These are phyloP conservation scores for Chalciporus sp. DNA, from an alignment of 1,284 basidiomycete species.

Conservation along the genomic window DNA sequence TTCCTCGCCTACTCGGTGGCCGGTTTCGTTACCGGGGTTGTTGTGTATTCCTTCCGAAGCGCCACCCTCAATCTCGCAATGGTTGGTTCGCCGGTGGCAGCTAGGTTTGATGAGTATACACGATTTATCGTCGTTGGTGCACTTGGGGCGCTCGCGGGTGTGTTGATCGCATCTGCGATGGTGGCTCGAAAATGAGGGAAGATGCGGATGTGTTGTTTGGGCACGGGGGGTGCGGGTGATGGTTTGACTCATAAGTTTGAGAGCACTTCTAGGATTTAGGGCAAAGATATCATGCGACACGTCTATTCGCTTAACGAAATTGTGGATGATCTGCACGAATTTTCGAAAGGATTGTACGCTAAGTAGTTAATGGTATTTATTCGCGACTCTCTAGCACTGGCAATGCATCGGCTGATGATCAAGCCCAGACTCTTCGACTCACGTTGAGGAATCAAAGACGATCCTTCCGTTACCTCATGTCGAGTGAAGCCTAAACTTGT, in stretches of 20 bases:
- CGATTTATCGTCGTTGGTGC: constrained; percentile 65
- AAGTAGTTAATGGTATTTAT: background rate
- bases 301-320: background rate
- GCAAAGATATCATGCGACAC: background rate
- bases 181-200: constrained; percentile 15
- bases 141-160: constrained; percentile 61
- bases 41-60: constrained; percentile 65
- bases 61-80: constrained; percentile 38
- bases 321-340: background rate
- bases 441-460: no score
- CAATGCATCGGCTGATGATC: no score
- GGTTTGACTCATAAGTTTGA: background rate
- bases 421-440: no score
- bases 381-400: background rate
- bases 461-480: no score
- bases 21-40: constrained; percentile 64
- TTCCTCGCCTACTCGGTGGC: constrained; percentile 69
- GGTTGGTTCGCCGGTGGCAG: constrained; percentile 35
- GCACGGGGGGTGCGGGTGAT: background rate
- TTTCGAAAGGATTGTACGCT: background rate
- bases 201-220: background rate
- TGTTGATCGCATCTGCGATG: constrained; percentile 55
- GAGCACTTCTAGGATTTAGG: background rate
- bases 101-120: constrained; percentile 58
- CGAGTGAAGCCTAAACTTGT: no score